Evolutionary conservation across 805 yeast genomes (phyloP), one percentile per base, ranked within the genome.

Genomic region (Danielia oregonensis): DNA sequence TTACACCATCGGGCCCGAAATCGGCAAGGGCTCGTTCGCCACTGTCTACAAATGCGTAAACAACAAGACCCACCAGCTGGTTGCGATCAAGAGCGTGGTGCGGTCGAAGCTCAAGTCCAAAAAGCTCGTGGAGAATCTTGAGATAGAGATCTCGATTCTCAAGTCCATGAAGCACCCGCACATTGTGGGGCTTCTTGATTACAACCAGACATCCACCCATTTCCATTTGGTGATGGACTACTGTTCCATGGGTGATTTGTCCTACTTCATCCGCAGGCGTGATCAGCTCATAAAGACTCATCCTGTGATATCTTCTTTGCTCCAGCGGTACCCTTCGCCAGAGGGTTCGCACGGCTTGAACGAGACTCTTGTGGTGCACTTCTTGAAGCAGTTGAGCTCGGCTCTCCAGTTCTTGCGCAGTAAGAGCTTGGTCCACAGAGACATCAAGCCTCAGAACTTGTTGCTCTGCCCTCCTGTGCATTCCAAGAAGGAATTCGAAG

Each of bases 1-100:
- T 32, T 81, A 77, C 51, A 60, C 68, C 15, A 67, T 81, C n/a
- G 87, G 86, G 16, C 76, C 81, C 13, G 95, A 88, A 57, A 91
- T 93, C 35, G 98, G 98, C 16, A 79, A 85, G 50, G 98, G 98
- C 22, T 85, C 95, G 6, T 93, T 93, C 66, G 98, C 98, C 49
- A 83, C 82, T 42, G 98, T 93, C 17, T 91, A 85, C 67, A 88
- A 86, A 61, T 96, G 96, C 33, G 69, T 73, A 37, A 70, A 81
- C 49, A 58, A 65, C 29, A 49, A 63, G 28, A 69, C 75, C 3
- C 69, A 69, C 44, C 64, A 68, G 21, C 74, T 88, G 1, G 93
- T 91, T 26, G 97, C 97, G 7, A 76, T 91, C 54, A 91, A 91
- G 61, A 79, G 91, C 2, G 96, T 94, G 11, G 78, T 84, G 25